Base-by-base conservation (phyloP, 768 basidiomycete genomes). In the Leccinum subgranulosum region DNA sequence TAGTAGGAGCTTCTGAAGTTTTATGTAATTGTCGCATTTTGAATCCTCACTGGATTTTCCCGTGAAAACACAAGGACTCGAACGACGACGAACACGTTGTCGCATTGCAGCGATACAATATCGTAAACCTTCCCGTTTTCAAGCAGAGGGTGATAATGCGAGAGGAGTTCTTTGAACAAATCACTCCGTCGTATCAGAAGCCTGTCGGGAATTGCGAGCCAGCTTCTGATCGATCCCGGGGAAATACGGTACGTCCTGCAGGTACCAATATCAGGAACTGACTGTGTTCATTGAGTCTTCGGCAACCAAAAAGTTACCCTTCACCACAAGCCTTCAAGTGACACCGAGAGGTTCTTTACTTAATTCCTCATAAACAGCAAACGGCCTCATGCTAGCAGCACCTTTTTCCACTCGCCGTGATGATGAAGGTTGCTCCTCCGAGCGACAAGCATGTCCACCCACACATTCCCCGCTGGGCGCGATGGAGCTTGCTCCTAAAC, bases 401-500 rank as follows among this genome's bases (percentile, higher is more conserved):
- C 29, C 11, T 19, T 39, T 41, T 27, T n/a, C 45, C 34, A 39
- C 31, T 29, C 45, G 21, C 21, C 21, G 3, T 46, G 21, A 53
- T 39, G 31, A 34, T 14, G 36, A 59, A 63, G 39, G 27, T 47
- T 9, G 12, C 3, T 14, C 53, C 45, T 19, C 17, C 15, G 6
- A 10, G n/a, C n/a, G 9, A 31, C 49, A 31, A 49, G 48, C 6
- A 23, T 29, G n/a, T 52, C 33, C 46, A 53, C 28, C 39, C 53
- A 23, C 39, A 54, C 36, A 39, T 43, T 45, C 55, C 62, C 9
- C 41, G 45, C 17, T 61, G 65, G 65, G 55, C 34, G 12, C 57
- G 55, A 53, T 65, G 66, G 53, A 64, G 62, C 48, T 51, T 66
- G 19, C 17, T 64, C 12, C 14, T 66, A 23, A 67, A 58, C 27